Base-by-base conservation (phyloP, 352 stramenopile species). In the Paralagenidium karlingii region DNA sequence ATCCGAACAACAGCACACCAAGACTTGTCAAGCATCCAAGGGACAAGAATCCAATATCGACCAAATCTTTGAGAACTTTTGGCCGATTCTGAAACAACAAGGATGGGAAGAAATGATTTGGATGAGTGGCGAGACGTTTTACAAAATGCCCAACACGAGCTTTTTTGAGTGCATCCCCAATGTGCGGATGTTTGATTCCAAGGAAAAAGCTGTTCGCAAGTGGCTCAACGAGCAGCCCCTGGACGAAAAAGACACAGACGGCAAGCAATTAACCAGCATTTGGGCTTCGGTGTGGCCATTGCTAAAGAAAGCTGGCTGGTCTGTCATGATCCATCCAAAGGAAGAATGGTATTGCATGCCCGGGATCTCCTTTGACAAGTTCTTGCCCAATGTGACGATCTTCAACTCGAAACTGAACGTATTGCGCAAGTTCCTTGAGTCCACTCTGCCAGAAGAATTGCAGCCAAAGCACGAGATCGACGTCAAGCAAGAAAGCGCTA, bases 101-200 rank as follows among this genome's bases (percentile, higher is more conserved):
- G 75, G 68, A 4, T 88, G 75, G 75, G 56, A 75, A 34, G 70
- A 56, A 6, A 68, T 88, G 44, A 62, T 40, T 13, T 68, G 80
- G 36, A 51, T 43, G 6, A 43, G 79, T 36, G 68, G 73, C 9
- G 33, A 59, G 16, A 45, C 70, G 32, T 40, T 82, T n/a, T 86
- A 79, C 58, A 76, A 65, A 24, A 82, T 79, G 57, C 75, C 78
- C 1, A 67, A 56, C 27, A 61, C 66, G 2, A 60, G 50, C 38
- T 91, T 88, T 45, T 70, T 78, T 20, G 60, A 82, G 24, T 71
- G 87, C 25, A 45, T 58, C 2, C 75, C 76, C 6, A 81, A 84
- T 34, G 60, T 78, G 34, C 88, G 70, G 21, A 59, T 91, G n/a
- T 86, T 89, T 18, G 67, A 86, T 38, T 62, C 60, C n/a, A 51